Conservation (phyloP, 192 early-diverging fungal genomes). For the Martensiomyces pterosporus region DNA sequence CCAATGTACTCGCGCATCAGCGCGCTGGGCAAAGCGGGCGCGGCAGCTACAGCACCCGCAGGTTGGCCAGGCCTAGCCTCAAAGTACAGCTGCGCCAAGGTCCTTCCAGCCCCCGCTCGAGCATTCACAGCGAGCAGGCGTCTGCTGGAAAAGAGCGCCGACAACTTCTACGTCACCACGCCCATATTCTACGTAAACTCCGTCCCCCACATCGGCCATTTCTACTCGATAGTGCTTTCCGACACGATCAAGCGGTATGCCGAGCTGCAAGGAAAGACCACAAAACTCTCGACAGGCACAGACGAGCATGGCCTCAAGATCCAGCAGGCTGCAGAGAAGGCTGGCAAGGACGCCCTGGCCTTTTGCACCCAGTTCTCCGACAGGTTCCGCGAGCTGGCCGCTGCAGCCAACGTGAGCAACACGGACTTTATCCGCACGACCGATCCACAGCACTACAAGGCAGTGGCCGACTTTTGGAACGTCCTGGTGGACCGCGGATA, state of each 20-base stretch:
- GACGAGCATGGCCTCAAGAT: slow-evolving; percentile 99
- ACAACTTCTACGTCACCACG: slow-evolving; percentile 65
- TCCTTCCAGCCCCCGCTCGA: too few species aligned
- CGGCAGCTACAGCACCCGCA: too few species aligned
- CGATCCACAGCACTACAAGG: slow-evolving; percentile 62
- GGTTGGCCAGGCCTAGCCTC: too few species aligned
- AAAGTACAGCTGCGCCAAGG: too few species aligned
- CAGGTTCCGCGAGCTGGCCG: slow-evolving; percentile 56
- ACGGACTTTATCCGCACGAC: slow-evolving; percentile 89
- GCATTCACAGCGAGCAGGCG: too few species aligned
- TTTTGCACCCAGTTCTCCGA: slow-evolving; percentile 76
- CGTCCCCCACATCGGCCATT: slow-evolving; percentile 91
- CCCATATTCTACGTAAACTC: slow-evolving; percentile 75
- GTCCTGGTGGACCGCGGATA: slow-evolving; percentile 61
- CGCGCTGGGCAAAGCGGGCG: too few species aligned
- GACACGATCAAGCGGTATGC: slow-evolving; percentile 78
- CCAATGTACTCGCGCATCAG: too few species aligned
- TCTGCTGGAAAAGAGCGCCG: background rate
- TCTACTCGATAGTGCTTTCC: slow-evolving; percentile 83
- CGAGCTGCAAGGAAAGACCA: slow-evolving; percentile 59
- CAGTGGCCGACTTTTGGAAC: slow-evolving; percentile 75
- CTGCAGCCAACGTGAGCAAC: slow-evolving; percentile 66
- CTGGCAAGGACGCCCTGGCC: slow-evolving; percentile 54
- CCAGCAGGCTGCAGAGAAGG: slow-evolving; percentile 77
- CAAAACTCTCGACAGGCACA: slow-evolving; percentile 64